Base-by-base conservation (phyloP, 257 asterid genomes). In the Ilex asprella region DNA sequence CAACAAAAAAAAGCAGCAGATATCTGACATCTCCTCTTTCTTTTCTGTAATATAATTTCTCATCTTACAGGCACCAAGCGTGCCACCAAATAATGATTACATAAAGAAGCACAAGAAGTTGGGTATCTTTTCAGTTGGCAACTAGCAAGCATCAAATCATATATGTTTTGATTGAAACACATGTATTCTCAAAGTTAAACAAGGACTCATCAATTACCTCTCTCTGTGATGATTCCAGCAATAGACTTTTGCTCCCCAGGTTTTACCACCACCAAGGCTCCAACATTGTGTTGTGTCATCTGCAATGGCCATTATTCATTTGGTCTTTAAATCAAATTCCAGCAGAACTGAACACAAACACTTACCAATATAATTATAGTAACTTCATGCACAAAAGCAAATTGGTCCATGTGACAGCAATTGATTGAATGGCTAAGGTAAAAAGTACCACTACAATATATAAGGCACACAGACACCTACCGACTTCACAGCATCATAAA, bases 201-300 rank as follows among this genome's bases (percentile, higher is more conserved):
- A 7, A 46, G n/a, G 13, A 46, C 13, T 7, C n/a, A 7, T 46
- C 52, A 10, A 46, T 46, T 75, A 81, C 86, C 86, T 76, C 86
- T 75, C 61, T 81, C 83, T 2, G 86, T 78, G 63, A 78, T 78
- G 64, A 92, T 92, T 51, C 99, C 99, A 31, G 99, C 96, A 71
- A 92, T 62, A 0, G 95, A 75, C 56, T 74, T 84, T 65, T 81
- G 75, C 64, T 83, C 96, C 67, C 95, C 96, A 10, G 97, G 91
- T 75, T 89, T 92, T 60, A 92, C 97, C 5, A 92, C 99, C 56
- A 92, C 99, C 76, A 92, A 80, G 66, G 99, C 99, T 75, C 99
- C 99, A 54, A 92, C 99, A 73, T 92, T 92, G 87, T 92, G 91
- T 62, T 82, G 96, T 56, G 99, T 92, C 99, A 92, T 92, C 99